These are phyloP conservation scores for Brasilioporus rufonigricans DNA, from an alignment of 768 basidiomycete species.

Conservation along the genomic window DNA sequence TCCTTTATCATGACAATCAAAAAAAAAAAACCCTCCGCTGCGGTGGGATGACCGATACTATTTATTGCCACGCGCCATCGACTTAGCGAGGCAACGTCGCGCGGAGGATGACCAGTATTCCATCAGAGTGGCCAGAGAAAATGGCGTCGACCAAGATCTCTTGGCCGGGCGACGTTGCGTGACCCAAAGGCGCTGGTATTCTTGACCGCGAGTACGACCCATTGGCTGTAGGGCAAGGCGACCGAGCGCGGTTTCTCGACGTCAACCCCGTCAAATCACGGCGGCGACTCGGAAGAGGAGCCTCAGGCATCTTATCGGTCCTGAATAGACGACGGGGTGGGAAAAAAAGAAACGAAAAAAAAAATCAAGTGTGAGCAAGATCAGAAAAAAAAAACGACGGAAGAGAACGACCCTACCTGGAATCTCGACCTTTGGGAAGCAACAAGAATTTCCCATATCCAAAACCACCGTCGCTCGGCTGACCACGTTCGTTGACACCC, in stretches of 20 bases:
- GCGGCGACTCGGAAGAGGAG: constrained; percentile 29
- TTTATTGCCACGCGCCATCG: not conserved
- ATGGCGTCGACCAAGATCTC: constrained; percentile 72
- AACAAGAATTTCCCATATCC: constrained; percentile 73
- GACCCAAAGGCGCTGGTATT: not conserved
- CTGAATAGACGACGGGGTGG: constrained; percentile 7
- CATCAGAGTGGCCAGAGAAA: constrained; percentile 84
- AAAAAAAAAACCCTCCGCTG: not conserved
- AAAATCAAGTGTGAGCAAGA: not conserved
- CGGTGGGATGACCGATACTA: not conserved
- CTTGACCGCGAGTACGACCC: constrained; percentile 9
- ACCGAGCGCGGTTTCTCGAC: constrained; percentile 15
- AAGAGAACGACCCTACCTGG: constrained; percentile 35
- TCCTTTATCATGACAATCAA: no score
- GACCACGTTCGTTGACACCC: constrained; percentile 82
- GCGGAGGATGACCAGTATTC: constrained; percentile 76
- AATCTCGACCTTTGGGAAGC: constrained; percentile 58
- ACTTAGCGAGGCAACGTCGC: constrained; percentile 33
- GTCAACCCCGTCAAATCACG: constrained; percentile 23
- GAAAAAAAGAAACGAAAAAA: not conserved
- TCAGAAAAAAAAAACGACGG: not conserved
- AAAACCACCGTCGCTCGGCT: constrained; percentile 82
- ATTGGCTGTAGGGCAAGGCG: not conserved
- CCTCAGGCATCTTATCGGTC: constrained; percentile 28
- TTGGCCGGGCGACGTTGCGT: constrained; percentile 5